Percentiles rank a stretch among this genome's conserved stretches.
phyloP scores from a whole-genome alignment of 306 rosid species.

The Calophaca sinica region DNA sequence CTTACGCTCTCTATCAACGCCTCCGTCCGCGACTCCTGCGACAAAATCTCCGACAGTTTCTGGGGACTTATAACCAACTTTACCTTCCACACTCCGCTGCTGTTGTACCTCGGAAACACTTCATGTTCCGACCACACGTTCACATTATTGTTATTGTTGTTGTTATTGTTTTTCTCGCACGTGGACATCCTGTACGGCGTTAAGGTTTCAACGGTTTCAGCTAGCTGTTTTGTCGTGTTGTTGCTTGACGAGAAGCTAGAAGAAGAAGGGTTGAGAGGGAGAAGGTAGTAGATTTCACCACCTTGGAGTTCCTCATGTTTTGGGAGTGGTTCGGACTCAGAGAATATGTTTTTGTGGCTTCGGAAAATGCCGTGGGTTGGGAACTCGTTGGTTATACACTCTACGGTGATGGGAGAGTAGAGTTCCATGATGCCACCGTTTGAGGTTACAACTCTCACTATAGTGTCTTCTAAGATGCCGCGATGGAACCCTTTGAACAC shows the following conservation, averaged over 20 bases:
- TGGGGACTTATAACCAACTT: conserved; percentile 78
- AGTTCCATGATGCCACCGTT: conserved; percentile 84
- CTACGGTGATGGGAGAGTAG: conserved; percentile 63
- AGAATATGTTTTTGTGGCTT: conserved; percentile 47
- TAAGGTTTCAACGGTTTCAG: conserved; percentile 13
- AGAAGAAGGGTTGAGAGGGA: conserved; percentile 61
- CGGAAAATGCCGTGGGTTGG: conserved; percentile 78
- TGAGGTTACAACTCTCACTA: conserved; percentile 69
- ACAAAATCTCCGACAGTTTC: conserved; percentile 78
- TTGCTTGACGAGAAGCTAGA: background rate
- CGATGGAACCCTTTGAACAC: conserved; percentile 59
- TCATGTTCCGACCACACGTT: conserved; percentile 56
- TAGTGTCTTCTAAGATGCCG: conserved; percentile 35
- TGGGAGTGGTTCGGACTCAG: conserved; percentile 62
- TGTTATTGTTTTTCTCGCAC: conserved; percentile 47
- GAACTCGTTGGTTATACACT: conserved; percentile 65
- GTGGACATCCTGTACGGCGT: conserved; percentile 78
- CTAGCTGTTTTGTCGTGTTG: background rate
- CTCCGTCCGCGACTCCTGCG: conserved; percentile 71
- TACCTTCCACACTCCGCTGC: conserved; percentile 83
- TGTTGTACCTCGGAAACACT: conserved; percentile 67
- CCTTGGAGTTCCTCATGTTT: conserved; percentile 66
- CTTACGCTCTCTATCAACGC: conserved; percentile 79
- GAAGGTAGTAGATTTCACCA: conserved; percentile 68
- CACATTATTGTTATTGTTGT: background rate